Base-by-base conservation (phyloP, 192 early-diverging fungal genomes). In the Coemansia sp. region DNA sequence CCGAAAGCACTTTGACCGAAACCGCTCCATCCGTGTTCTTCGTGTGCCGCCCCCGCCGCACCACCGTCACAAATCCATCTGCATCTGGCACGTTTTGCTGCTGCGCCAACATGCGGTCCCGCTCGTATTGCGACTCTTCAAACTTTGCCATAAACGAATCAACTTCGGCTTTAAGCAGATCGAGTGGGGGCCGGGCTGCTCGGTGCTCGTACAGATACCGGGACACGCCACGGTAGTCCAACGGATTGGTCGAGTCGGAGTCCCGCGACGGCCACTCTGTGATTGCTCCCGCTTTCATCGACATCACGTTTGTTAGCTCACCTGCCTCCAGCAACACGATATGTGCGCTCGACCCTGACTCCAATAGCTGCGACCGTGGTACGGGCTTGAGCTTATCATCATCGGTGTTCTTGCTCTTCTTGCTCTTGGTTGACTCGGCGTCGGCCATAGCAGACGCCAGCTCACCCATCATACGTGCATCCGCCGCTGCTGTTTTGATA, bases 61-160 rank as follows among this genome's bases (percentile, higher is more conserved):
- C 87, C 38, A 97, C 95, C 4, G 89, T 85, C 14, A 94, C 85
- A 71, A 97, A 97, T 12, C 95, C 95, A 73, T 97, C 95, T 22
- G 91, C 93, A 62, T 97, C 95, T 59, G 92, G 90, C 68, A 88
- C 76, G 69, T 94, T 94, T 55, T 85, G 87, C 48, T 85, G 69
- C 52, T 85, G 85, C 64, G 84, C 67, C 55, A 87, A 75, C 60
- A 84, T 84, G 65, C 85, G 83, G 66, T 89, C 85, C 51, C 85
- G 83, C 58, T 90, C 84, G 52, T 87, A 83, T 72, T 94, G 91
- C 41, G 87, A 85, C 29, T 85, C 85, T 57, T 92, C 88, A 60
- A 94, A 96, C 64, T 87, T 86, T 3, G 80, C 75, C 84, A 96
- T 92, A 57, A 83, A 90, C 23, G 78, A 61, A 59, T 96, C 91